phyloP scores from a whole-genome alignment of 306 rosid species.

The Senna tora region DNA sequence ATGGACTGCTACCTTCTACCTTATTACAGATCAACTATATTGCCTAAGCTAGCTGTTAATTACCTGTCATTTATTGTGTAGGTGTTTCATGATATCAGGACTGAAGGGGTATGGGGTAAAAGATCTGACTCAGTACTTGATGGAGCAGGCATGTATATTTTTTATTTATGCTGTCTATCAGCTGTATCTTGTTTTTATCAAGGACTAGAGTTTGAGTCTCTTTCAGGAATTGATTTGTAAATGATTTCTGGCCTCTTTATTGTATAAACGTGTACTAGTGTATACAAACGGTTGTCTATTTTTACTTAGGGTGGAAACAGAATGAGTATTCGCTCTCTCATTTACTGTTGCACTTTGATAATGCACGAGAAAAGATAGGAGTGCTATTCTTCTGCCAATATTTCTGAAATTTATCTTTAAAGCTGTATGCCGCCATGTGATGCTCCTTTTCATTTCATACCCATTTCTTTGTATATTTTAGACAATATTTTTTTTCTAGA shows the following conservation, averaged over 20 bases:
- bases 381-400: background rate
- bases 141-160: conserved; percentile 80
- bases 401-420: background rate
- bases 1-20: conserved; percentile 24
- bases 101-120: conserved; percentile 88
- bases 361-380: background rate
- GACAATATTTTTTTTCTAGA: background rate
- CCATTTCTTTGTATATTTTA: too few species aligned
- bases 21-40: conserved; percentile 21
- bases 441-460: background rate
- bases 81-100: conserved; percentile 95
- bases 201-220: background rate
- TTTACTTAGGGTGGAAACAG: background rate
- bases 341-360: background rate
- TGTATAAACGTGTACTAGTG: background rate
- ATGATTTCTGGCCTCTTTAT: background rate
- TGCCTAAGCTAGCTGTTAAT: conserved; percentile 39
- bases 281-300: background rate
- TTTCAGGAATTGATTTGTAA: background rate
- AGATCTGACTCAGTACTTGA: conserved; percentile 70
- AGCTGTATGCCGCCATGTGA: conserved; percentile 8
- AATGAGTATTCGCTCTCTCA: background rate
- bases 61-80: conserved; percentile 42
- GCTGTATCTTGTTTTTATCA: background rate
- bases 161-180: conserved; percentile 34